phyloP scores from a whole-genome alignment of 1,284 basidiomycete species.

The Athelia psychrophila region DNA sequence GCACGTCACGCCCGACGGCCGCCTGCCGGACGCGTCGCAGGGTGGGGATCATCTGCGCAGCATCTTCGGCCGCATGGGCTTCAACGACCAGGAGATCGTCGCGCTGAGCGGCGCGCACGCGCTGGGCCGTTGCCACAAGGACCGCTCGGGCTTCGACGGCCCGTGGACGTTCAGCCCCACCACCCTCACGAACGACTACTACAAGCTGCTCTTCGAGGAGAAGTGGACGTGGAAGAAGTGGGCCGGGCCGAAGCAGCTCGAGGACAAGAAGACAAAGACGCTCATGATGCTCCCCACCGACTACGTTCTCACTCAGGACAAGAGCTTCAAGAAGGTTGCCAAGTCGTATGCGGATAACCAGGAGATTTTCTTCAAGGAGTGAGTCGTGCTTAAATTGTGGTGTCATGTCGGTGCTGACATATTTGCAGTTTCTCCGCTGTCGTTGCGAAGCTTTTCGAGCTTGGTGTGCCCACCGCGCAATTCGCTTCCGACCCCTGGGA shows the following conservation, averaged over 20 bases:
- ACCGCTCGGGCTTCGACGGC: slow-evolving; percentile 85
- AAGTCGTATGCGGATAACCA: slow-evolving; percentile 83
- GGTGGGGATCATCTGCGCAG: slow-evolving; percentile 84
- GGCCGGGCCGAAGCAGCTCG: slow-evolving; percentile 91
- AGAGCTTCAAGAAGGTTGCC: slow-evolving; percentile 84
- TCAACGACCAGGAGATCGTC: slow-evolving; percentile 97
- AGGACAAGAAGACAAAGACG: slow-evolving; percentile 85
- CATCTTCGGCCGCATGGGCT: slow-evolving; percentile 94
- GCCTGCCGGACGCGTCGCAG: slow-evolving; percentile 89
- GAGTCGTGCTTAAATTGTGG: slow-evolving; percentile 21
- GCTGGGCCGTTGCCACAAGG: slow-evolving; percentile 88
- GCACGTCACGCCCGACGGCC: slow-evolving; percentile 88
- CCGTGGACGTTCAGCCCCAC: slow-evolving; percentile 91
- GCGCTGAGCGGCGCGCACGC: slow-evolving; percentile 94
- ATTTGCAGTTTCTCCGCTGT: slow-evolving; percentile 72
- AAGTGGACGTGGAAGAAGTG: slow-evolving; percentile 85
- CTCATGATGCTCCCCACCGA: slow-evolving; percentile 98
- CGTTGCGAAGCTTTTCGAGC: slow-evolving; percentile 79
- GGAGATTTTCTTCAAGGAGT: slow-evolving; percentile 90
- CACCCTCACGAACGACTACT: slow-evolving; percentile 90
- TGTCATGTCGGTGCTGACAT: slow-evolving; percentile 1
- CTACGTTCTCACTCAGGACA: slow-evolving; percentile 81
- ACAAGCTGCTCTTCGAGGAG: slow-evolving; percentile 84
- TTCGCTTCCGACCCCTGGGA: slow-evolving; percentile 71
- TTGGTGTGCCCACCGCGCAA: slow-evolving; percentile 83